Base-by-base conservation (phyloP, 805 yeast genomes). In the Yarrowia deformans region DNA sequence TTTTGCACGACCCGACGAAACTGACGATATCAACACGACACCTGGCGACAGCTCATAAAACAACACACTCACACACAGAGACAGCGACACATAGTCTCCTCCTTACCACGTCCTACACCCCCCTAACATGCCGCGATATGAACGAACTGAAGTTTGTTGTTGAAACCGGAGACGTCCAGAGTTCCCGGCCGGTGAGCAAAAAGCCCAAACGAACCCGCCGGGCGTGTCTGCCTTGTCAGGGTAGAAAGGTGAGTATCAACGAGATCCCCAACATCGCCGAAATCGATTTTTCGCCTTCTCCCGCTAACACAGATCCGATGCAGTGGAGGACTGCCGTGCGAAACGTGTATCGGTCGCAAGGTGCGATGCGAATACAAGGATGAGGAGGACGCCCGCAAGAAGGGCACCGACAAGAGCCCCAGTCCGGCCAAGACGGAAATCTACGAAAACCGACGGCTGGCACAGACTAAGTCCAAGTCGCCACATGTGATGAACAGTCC, bases 281-380 rank as follows among this genome's bases (percentile, higher is more conserved):
- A 23, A 23, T 23, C 29, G n/a, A n/a, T n/a, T 34, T 34, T 8
- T 45, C 49, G 16, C 10, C 8, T 12, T 9, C 7, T 19, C 40
- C 34, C 2, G 13, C 52, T 60, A 60, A 60, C 66, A n/a, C 67
- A 72, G 75, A 71, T 69, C 52, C 72, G 73, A 39, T 74, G 77
- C 49, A 71, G 73, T 9, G 77, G 77, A 6, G 67, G 69, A 1
- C 63, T 39, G 23, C 77, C 77, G 1, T 74, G 76, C 56, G 61
- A 69, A 14, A 66, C 68, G 3, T 74, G 76, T 64, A 37, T 35
- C 23, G 23, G 70, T 3, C 68, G 70, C 50, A 49, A 63, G 9
- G 52, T 71, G 23, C 70, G 64, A 12, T 74, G 76, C 55, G 70
- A 69, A 18, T 73, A 70, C 66, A 66, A 66, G 18, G 45, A 50